These are phyloP conservation scores for Phytophthora chlamydospora DNA, from an alignment of 352 stramenopile species.

Conservation along the genomic window DNA sequence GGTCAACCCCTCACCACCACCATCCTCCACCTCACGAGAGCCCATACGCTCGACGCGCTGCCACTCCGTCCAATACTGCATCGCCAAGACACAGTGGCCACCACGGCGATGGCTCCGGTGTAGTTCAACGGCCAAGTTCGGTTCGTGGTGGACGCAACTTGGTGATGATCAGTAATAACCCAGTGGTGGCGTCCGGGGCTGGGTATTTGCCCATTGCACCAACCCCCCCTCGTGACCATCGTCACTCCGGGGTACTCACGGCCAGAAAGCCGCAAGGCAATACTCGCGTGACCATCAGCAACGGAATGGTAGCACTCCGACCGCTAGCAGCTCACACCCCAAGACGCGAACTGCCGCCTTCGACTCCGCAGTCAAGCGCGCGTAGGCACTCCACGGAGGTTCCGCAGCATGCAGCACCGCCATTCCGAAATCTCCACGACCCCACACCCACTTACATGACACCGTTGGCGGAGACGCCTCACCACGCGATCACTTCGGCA, in stretches of 20 bases:
- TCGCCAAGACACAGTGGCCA: slow-evolving; percentile 7
- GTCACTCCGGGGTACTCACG: slow-evolving; percentile 18
- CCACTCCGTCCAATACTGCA: slow-evolving; percentile 15
- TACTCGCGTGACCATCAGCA: slow-evolving; percentile 31
- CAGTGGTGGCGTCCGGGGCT: slow-evolving; percentile 12
- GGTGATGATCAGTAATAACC: slow-evolving; percentile 42
- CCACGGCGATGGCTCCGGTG: background rate
- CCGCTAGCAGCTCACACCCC: slow-evolving; percentile 29
- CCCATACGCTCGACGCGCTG: slow-evolving; percentile 19
- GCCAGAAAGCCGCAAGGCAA: slow-evolving; percentile 22
- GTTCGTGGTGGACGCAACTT: slow-evolving; percentile 59
- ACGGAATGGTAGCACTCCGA: slow-evolving; percentile 33
- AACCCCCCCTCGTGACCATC: slow-evolving; percentile 28
- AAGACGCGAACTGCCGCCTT: slow-evolving; percentile 27
- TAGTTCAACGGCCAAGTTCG: slow-evolving; percentile 43
- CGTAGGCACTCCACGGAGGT: slow-evolving; percentile 24
- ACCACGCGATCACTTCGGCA: slow-evolving; percentile 20
- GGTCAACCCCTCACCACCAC: slow-evolving; percentile 17
- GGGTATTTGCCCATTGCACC: slow-evolving; percentile 29
- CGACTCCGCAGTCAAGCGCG: slow-evolving; percentile 10
- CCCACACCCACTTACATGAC: slow-evolving; percentile 7
- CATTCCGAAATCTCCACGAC: slow-evolving; percentile 13
- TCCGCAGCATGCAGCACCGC: slow-evolving; percentile 4
- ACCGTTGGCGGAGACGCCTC: slow-evolving; percentile 9
- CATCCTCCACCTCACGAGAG: slow-evolving; percentile 15